Percentiles rank a stretch among this genome's conserved stretches.
phyloP scores from a whole-genome alignment of 345 rosid species.

The Linum tenue region DNA sequence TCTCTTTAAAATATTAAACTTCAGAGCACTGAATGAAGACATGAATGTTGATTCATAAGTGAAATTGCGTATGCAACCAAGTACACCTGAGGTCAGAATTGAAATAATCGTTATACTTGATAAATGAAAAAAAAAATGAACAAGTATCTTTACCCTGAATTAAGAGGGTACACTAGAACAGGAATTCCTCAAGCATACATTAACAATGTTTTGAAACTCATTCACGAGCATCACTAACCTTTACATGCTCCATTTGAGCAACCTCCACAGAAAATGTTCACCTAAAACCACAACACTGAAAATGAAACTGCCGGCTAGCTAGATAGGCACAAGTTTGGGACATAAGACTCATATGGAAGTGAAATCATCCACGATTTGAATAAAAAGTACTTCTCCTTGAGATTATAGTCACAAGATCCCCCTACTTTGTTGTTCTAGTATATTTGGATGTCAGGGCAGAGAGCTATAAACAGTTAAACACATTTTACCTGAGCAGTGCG shows the following conservation, averaged over 20 bases:
- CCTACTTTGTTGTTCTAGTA: too few relatives aligned
- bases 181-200: conserved; percentile 4
- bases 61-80: conserved; percentile 86
- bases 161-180: background rate
- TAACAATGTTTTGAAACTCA: conserved; percentile 11
- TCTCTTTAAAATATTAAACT: conserved; percentile 5
- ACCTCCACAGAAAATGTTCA: conserved; percentile 73
- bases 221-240: conserved; percentile 41
- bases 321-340: background rate
- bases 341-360: background rate
- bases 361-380: background rate
- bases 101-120: background rate
- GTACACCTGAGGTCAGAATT: conserved; percentile 41
- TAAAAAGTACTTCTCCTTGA: background rate
- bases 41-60: conserved; percentile 73
- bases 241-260: conserved; percentile 69
- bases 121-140: background rate
- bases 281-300: conserved; percentile 37
- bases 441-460: background rate
- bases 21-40: conserved; percentile 26
- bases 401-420: too few relatives aligned
- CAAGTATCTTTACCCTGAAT: background rate
- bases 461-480: background rate
- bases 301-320: background rate
- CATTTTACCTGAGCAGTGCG: conserved; percentile 71